Evolutionary conservation across 1,139 yeast species (phyloP).

Genomic region (Hansenula sp.): DNA sequence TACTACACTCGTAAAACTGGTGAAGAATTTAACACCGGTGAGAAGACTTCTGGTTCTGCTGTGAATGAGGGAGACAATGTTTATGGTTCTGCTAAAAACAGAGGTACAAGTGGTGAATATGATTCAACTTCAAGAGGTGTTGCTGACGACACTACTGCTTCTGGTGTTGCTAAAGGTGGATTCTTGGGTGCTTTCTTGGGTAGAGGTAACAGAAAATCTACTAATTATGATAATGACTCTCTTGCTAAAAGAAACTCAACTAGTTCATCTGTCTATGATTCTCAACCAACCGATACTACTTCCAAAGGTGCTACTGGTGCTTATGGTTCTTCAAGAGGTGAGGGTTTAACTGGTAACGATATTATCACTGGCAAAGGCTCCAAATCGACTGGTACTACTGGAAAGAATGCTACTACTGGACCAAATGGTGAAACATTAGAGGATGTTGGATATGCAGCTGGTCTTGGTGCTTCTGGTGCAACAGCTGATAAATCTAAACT

Average conservation of each 20-base stretch:
- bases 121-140: neutral
- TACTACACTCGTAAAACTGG: conserved; percentile 13
- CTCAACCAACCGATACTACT: neutral
- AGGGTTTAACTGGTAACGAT: conserved; percentile 1
- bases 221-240: neutral
- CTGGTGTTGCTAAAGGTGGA: neutral
- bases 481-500: neutral
- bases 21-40: conserved; percentile 1
- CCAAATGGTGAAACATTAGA: conserved; percentile 1
- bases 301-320: conserved; percentile 1
- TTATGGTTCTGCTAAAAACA: conserved; percentile 1
- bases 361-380: neutral
- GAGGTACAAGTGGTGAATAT: neutral
- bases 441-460: conserved; percentile 1
- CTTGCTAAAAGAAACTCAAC: conserved; percentile 1
- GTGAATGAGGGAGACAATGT: neutral
- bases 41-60: neutral
- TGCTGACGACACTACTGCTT: neutral
- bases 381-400: neutral
- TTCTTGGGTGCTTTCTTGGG: conserved; percentile 1
- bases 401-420: neutral
- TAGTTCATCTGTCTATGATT: conserved; percentile 1
- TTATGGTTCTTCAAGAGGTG: conserved; percentile 1
- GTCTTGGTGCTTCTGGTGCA: conserved; percentile 3
- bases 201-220: neutral